Evolutionary conservation across 805 yeast species (phyloP), one percentile per base, ranked within the genome.

Genomic region (Cyberlindnera saturnus): DNA sequence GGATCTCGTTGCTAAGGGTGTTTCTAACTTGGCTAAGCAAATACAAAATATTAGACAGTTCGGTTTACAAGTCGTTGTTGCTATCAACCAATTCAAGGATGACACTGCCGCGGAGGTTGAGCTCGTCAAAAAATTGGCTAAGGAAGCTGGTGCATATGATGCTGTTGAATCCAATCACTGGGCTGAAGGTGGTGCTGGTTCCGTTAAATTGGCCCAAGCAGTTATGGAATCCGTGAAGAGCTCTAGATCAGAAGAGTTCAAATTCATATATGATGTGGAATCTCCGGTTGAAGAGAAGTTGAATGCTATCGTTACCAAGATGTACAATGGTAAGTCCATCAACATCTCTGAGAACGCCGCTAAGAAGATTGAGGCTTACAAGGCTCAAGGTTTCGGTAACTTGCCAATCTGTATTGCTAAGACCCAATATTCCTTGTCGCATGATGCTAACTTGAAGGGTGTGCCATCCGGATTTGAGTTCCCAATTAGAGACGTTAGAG

Each of bases 141-240:
- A 81, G 53, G 75, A 75, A 60, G 90, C 90, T 10, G 95, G 95
- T 61, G 95, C 93, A 26, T 64, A 63, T 38, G 89, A 79, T 56
- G 91, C 93, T 18, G 81, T 85, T 52, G 83, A 81, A 39, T 81
- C 90, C 23, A 82, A 85, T 73, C 95, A 85, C 62, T 85, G 91
- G 91, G 89, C 82, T 59, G 77, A 81, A 66, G 95, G 95, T 70
- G 95, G 95, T 58, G 67, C 65, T 49, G 95, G 95, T 56, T 88
- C 95, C 2, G 73, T 82, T 45, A 81, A 77, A 43, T 70, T 85
- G 53, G 95, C 93, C 38, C 56, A 78, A 40, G 83, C 87, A 38
- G 82, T 85, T 49, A 79, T 82, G 47, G 70, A 71, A 45, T 82
- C 86, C 14, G 74, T 79, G 36, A 70, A 75, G 58, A 64, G 71